A percentile compares a stretch with the other conserved stretches of the same genome.
These are phyloP conservation scores for Coleophoma eucalyptorum DNA, from an alignment of 2,329 filamentous ascomycete genomes.

Conservation along the genomic window DNA sequence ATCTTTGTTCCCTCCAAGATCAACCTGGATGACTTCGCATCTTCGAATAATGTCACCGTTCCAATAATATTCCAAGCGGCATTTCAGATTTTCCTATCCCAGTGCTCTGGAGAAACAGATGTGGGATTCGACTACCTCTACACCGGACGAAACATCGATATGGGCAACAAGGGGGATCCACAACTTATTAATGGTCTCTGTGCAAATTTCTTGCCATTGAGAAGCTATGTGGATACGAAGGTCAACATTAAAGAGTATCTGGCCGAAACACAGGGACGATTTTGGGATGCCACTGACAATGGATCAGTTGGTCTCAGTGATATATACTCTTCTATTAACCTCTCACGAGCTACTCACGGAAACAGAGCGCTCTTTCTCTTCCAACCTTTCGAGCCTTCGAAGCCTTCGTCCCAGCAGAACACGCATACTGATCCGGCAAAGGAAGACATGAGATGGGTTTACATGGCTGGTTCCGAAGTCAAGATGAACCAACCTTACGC, in stretches of 20 bases:
- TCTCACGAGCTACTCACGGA: constrained; percentile 8
- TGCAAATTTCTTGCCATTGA: constrained; percentile 32
- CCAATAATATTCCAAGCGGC: constrained; percentile 32
- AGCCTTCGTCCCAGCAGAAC: not conserved
- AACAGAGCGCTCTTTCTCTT: constrained; percentile 25
- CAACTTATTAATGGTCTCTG: constrained; percentile 32
- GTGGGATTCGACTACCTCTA: constrained; percentile 31
- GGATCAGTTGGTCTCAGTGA: constrained; percentile 21
- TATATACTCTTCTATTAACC: constrained; percentile 20
- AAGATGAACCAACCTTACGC: not conserved
- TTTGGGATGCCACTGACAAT: constrained; percentile 28
- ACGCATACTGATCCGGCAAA: not conserved
- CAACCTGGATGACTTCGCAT: constrained; percentile 18
- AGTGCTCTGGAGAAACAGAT: constrained; percentile 13
- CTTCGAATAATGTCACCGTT: constrained; percentile 23
- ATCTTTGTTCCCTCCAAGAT: constrained; percentile 7
- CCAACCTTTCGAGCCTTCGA: constrained; percentile 29
- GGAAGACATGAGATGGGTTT: not conserved
- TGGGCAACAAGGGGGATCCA: constrained; percentile 22
- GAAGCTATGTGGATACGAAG: constrained; percentile 11
- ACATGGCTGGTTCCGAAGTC: not conserved
- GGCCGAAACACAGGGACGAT: constrained; percentile 17
- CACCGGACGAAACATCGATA: constrained; percentile 33
- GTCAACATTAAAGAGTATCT: constrained; percentile 13
- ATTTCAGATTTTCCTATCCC: constrained; percentile 25